A percentile compares a stretch with the other conserved stretches of the same genome.
phyloP scores from a whole-genome alignment of 495 filamentous ascomycete genomes.

The Hypoxylon rickii region DNA sequence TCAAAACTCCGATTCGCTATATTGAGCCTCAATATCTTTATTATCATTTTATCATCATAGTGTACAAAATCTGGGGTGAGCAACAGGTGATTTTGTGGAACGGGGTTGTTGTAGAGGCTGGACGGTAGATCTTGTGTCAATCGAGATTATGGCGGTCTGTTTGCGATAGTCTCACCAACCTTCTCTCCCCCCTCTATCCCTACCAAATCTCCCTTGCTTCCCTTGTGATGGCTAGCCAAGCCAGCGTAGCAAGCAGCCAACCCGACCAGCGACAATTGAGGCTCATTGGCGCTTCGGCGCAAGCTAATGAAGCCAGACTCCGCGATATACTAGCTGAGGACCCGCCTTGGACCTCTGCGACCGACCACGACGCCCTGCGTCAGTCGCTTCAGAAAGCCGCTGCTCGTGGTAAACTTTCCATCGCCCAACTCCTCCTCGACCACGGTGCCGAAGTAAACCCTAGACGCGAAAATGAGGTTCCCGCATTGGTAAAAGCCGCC shows the following conservation, averaged over 20 bases:
- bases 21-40: too few relatives aligned
- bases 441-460: constrained; percentile 60
- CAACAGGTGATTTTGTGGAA: constrained; percentile 1
- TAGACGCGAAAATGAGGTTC: constrained; percentile 32
- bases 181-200: neutral
- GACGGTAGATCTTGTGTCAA: constrained; percentile 11
- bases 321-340: constrained; percentile 41
- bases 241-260: constrained; percentile 42
- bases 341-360: constrained; percentile 33
- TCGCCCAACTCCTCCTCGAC: constrained; percentile 56
- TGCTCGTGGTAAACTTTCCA: constrained; percentile 57
- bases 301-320: constrained; percentile 41
- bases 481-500: constrained; percentile 41
- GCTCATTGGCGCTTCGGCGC: constrained; percentile 39
- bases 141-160: constrained; percentile 20
- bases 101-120: neutral
- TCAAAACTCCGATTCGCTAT: too few relatives aligned
- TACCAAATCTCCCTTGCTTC: neutral
- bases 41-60: too few relatives aligned
- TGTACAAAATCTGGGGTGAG: neutral
- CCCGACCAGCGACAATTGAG: constrained; percentile 41
- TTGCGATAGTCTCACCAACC: constrained; percentile 14
- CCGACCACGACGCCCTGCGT: constrained; percentile 40
- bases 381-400: constrained; percentile 61
- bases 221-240: constrained; percentile 34